These are phyloP conservation scores for Wickerhamia fluorescens DNA, from an alignment of 805 yeast species.

Conservation along the genomic window DNA sequence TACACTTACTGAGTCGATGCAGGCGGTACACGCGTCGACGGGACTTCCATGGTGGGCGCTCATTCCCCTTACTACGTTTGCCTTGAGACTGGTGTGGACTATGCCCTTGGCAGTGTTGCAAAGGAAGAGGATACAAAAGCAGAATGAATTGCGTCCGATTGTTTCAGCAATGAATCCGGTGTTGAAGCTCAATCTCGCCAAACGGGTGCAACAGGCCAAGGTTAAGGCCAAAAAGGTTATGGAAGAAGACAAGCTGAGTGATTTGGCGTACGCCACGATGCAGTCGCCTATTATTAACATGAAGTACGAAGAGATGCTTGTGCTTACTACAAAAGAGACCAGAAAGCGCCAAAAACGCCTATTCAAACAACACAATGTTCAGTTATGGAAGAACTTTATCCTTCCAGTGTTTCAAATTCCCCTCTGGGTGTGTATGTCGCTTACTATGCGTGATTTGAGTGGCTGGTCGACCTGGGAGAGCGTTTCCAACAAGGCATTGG, in stretches of 20 bases:
- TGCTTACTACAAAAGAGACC: slow-evolving; percentile 71
- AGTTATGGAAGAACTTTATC: slow-evolving; percentile 71
- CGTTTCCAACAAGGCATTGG: slow-evolving; percentile 40
- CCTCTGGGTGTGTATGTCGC: slow-evolving; percentile 73
- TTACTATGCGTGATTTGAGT: slow-evolving; percentile 66
- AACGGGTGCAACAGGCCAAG: slow-evolving; percentile 35
- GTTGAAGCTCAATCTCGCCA: slow-evolving; percentile 49
- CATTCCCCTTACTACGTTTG: slow-evolving; percentile 67
- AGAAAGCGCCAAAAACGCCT: slow-evolving; percentile 65
- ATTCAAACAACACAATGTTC: slow-evolving; percentile 62
- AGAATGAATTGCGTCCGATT: slow-evolving; percentile 64
- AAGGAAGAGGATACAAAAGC: slow-evolving; percentile 61
- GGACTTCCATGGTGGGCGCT: slow-evolving; percentile 80
- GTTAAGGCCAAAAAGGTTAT: slow-evolving; percentile 10
- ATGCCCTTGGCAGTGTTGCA: slow-evolving; percentile 74
- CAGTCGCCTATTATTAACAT: slow-evolving; percentile 35
- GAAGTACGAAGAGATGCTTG: slow-evolving; percentile 70
- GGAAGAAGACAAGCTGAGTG: slow-evolving; percentile 1
- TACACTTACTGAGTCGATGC: slow-evolving; percentile 33
- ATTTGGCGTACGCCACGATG: slow-evolving; percentile 6
- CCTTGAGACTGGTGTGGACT: slow-evolving; percentile 59
- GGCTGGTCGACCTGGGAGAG: slow-evolving; percentile 53
- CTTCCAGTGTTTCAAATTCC: slow-evolving; percentile 83
- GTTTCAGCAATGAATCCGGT: slow-evolving; percentile 73
- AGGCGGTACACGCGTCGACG: slow-evolving; percentile 43